Evolutionary conservation across 1,139 yeast species (phyloP).

Genomic region (Tardiomyces digboiensis): DNA sequence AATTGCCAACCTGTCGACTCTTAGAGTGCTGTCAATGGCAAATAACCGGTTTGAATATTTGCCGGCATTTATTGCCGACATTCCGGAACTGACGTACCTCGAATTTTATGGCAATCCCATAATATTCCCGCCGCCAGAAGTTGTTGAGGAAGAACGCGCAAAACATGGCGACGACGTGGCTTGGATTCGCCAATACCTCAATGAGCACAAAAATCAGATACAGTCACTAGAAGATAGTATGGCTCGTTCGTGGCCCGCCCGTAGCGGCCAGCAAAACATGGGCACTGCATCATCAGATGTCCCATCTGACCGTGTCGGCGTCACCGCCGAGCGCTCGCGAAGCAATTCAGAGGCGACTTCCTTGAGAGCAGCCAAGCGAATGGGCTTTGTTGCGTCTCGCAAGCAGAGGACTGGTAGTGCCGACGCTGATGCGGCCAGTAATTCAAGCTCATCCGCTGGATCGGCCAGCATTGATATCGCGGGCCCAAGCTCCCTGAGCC

Average conservation of each 20-base stretch:
- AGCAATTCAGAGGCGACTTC: slow-evolving; percentile 19
- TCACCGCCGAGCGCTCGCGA: slow-evolving; percentile 40
- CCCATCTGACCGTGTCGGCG: no score
- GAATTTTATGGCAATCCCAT: slow-evolving; percentile 67
- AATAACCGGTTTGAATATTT: slow-evolving; percentile 50
- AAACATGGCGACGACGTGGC: slow-evolving; percentile 8
- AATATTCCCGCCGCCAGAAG: slow-evolving; percentile 36
- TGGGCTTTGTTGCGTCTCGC: slow-evolving; percentile 60
- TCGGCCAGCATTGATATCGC: neutral
- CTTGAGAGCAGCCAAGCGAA: slow-evolving; percentile 47
- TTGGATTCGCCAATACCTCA: slow-evolving; percentile 7
- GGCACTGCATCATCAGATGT: neutral
- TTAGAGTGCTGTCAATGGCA: slow-evolving; percentile 54
- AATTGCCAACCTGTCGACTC: slow-evolving; percentile 30
- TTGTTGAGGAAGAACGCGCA: slow-evolving; percentile 25
- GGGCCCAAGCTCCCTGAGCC: no score
- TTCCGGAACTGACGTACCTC: slow-evolving; percentile 47
- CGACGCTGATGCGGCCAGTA: neutral
- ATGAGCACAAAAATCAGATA: neutral
- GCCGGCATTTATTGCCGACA: slow-evolving; percentile 45
- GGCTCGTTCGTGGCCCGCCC: neutral
- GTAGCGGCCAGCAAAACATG: neutral
- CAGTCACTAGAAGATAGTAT: neutral
- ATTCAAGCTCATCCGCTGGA: neutral
- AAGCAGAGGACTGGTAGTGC: slow-evolving; percentile 25